These are phyloP conservation scores for Microascus cirrosus DNA, from an alignment of 2,329 filamentous ascomycete genomes.

Conservation along the genomic window DNA sequence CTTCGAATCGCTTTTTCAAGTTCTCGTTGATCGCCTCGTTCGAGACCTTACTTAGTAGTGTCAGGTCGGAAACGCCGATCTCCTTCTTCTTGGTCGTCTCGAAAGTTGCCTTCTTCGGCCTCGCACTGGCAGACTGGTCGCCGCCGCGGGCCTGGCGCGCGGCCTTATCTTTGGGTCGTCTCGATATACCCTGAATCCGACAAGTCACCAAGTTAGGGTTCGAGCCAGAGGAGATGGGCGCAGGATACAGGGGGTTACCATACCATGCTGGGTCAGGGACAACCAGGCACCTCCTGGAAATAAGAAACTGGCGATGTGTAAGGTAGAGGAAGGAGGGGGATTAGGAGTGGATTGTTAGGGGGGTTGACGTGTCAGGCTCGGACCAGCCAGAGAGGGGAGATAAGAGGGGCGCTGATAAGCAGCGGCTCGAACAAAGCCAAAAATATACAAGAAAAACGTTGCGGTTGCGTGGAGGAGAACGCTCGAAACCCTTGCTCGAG, in stretches of 20 bases:
- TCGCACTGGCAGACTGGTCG: constrained; percentile 32
- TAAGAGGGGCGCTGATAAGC: background rate
- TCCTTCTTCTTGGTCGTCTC: constrained; percentile 98
- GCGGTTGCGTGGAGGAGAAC: background rate
- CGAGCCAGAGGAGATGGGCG: background rate
- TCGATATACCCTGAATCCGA: constrained; percentile 23
- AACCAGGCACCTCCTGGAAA: background rate
- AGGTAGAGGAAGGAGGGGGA: background rate
- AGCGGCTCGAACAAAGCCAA: background rate
- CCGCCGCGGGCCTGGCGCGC: constrained; percentile 25
- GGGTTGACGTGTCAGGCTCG: background rate
- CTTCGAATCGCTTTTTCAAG: constrained; percentile 94
- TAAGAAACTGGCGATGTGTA: background rate
- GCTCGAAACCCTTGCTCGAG: background rate
- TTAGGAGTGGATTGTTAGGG: background rate
- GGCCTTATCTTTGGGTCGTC: constrained; percentile 28
- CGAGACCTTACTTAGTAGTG: constrained; percentile 93
- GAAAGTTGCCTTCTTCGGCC: constrained; percentile 91
- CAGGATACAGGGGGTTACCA: background rate
- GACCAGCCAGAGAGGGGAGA: background rate
- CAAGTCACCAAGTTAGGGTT: background rate
- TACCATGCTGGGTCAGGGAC: background rate
- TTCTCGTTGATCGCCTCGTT: constrained; percentile 99
- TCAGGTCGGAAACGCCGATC: constrained; percentile 95
- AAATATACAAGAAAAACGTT: background rate